Base-by-base conservation (phyloP, 1,284 basidiomycete genomes). In the Meripilus lineatus region DNA sequence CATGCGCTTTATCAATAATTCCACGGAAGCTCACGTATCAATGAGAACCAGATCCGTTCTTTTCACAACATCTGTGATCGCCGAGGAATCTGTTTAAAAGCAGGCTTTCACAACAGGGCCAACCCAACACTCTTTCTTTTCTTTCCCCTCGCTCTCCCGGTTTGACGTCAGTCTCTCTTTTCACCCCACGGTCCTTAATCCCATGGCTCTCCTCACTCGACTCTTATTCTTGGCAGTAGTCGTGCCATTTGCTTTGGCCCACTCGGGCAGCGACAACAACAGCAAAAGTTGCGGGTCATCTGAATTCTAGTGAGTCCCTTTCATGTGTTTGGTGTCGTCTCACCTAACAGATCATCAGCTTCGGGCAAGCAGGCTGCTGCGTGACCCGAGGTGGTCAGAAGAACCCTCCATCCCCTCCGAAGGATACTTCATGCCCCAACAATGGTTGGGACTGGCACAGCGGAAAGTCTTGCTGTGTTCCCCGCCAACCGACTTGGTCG, bases 381-480 rank as follows among this genome's bases (percentile, higher is more conserved):
- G 58, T 79, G 43, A 70, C 70, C 10, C 50, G 64, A 36, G 77
- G 77, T 32, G 76, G 77, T 32, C 57, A 61, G 4, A 50, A 66
- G 17, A 56, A 56, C 22, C 63, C 71, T 5, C 70, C 72, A 10
- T 17, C 58, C 15, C 74, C 75, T 26, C 74, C 77, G 24, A 61
- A 61, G 15, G 74, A 71, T 71, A 35, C 58, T 54, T 43, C 66
- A 65, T 59, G 74, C 72, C 58, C 61, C 26, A 45, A 56, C n/a
- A 44, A 38, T 26, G 53, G 47, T 47, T 64, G 59, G 59, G 55
- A 64, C 46, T 69, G 65, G 65, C 39, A 58, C 48, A 23, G 23
- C 11, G 50, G 58, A 28, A 65, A 71, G 50, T 59, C 63, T 18
- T 76, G 72, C 63, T 78, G 75, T 52, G 65, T 70, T 37, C 75